These are phyloP conservation scores for Aquilaria sinensis DNA, from an alignment of 345 rosid species.

Conservation along the genomic window DNA sequence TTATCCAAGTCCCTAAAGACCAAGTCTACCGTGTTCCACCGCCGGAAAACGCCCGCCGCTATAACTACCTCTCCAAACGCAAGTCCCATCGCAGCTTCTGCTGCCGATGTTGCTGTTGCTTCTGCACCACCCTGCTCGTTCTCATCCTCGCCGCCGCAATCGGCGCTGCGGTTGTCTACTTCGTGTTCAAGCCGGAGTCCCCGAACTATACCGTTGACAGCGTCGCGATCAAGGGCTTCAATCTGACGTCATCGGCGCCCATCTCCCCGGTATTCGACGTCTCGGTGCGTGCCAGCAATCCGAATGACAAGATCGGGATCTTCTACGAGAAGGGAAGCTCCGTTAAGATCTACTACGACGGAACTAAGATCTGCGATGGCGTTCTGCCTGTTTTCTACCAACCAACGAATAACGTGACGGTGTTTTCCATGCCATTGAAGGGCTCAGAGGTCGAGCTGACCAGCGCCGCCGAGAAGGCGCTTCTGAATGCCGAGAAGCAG, in stretches of 20 bases:
- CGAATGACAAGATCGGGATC: constrained; percentile 63
- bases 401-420: constrained; percentile 54
- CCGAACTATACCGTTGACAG: constrained; percentile 50
- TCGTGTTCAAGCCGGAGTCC: constrained; percentile 59
- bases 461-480: constrained; percentile 12
- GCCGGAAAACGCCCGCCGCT: constrained; percentile 64
- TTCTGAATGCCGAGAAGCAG: constrained; percentile 20
- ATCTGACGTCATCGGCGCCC: constrained; percentile 37
- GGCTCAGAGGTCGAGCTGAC: constrained; percentile 46
- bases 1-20: constrained; percentile 79
- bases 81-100: constrained; percentile 25
- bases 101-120: constrained; percentile 42
- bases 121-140: constrained; percentile 23
- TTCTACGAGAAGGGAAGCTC: constrained; percentile 46
- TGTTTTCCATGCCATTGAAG: constrained; percentile 33
- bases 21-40: constrained; percentile 90
- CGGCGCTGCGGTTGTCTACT: constrained; percentile 48
- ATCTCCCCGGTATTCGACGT: constrained; percentile 56
- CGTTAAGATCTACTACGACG: constrained; percentile 33
- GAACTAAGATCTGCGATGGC: constrained; percentile 38
- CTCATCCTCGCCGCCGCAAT: constrained; percentile 38
- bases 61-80: constrained; percentile 42
- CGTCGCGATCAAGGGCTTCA: constrained; percentile 45
- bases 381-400: constrained; percentile 47
- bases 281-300: constrained; percentile 49